Percentiles rank a stretch among this genome's conserved stretches.
phyloP scores from a whole-genome alignment of 768 basidiomycete genomes.

The Mycena vulgaris region DNA sequence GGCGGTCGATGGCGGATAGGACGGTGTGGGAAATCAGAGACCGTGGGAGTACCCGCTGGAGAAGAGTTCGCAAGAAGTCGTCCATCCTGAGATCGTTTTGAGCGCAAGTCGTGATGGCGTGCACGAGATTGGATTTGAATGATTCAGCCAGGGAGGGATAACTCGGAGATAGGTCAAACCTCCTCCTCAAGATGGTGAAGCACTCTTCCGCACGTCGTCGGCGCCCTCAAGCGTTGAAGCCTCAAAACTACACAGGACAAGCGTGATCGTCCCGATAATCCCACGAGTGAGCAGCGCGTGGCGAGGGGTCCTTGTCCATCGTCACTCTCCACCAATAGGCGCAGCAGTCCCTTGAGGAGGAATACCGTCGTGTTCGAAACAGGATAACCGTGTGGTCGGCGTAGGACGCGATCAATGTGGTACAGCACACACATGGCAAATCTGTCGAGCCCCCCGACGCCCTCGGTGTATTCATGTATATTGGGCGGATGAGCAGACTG shows the following conservation, averaged over 20 bases:
- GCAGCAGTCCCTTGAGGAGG: background rate
- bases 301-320: background rate
- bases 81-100: background rate
- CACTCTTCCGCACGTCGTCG: background rate
- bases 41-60: background rate
- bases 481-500: background rate
- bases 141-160: background rate
- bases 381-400: background rate
- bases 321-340: slow-evolving; percentile 1
- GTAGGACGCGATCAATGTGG: slow-evolving; percentile 1
- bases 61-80: background rate
- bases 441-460: background rate
- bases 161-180: background rate
- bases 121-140: background rate
- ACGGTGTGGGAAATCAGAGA: slow-evolving; percentile 1
- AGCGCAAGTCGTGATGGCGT: background rate
- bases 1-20: background rate
- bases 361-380: slow-evolving; percentile 1
- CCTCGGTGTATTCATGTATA: background rate
- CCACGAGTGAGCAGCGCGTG: background rate
- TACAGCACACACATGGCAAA: background rate
- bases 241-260: background rate
- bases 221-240: background rate
- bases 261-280: background rate
- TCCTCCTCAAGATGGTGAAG: background rate